Base-by-base conservation (phyloP, 345 rosid genomes). In the Eucalyptus curtisii region DNA sequence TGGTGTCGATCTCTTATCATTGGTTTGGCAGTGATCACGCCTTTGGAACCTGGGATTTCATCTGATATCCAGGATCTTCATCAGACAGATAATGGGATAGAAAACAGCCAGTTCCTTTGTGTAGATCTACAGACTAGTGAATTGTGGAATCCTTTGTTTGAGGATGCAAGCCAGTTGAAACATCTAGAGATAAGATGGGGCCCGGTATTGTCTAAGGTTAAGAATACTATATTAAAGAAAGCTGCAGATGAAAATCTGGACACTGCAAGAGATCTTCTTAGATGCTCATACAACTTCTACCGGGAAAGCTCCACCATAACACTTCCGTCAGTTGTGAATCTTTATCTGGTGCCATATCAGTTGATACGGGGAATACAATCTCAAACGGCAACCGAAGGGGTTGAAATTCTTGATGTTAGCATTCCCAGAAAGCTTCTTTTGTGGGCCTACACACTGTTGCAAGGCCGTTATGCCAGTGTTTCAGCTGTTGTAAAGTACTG, bases 371-470 rank as follows among this genome's bases (percentile, higher is more conserved):
- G 92, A 47, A 94, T 91, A 53, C 91, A 92, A 87, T 80, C 90
- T 88, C 92, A 93, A 76, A 92, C 95, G 45, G 94, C 95, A 52
- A 87, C 79, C 24, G 96, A 95, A 90, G 98, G 97, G 89, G 92
- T 94, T 88, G 99, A 97, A 92, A 89, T 91, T 93, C 93, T 98
- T 87, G 99, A 98, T 91, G 82, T 97, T 86, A 97, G 98, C 95
- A 90, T 93, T 91, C 99, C 97, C 33, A 95, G 99, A 94, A 98
- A 97, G 94, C 96, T 98, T 91, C 96, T 96, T 89, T 90, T 95
- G 94, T 98, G 99, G 99, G 98, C 99, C 85, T 97, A 96, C 93
- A 92, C 94, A 1, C 87, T 98, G 85, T 87, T 93, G 94, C 95
- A 95, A 86, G 98, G 99, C 87, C 95, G 92, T 53, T 95, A 91